Percentiles rank a stretch among this genome's conserved stretches.
Evolutionary conservation across 2,329 filamentous ascomycete genomes (phyloP).

Genomic region (Lecanoromycetidae sp.): DNA sequence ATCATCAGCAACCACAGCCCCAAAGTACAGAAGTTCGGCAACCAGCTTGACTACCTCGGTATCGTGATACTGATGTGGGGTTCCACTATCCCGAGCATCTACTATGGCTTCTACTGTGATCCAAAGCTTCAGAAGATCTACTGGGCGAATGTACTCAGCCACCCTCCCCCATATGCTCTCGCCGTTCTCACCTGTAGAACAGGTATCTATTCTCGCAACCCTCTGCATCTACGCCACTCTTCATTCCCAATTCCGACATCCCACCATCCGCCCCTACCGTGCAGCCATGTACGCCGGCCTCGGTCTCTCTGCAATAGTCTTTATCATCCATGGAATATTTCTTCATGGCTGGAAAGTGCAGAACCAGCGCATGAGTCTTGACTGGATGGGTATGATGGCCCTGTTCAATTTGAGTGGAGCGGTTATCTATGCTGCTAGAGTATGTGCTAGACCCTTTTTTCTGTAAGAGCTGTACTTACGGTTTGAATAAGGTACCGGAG

Average conservation of each 20-base stretch:
- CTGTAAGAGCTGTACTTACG: neutral
- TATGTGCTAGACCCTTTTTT: slow-evolving; percentile 10
- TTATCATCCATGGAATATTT: slow-evolving; percentile 30
- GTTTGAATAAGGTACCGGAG: slow-evolving; percentile 31
- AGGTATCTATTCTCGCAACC: slow-evolving; percentile 18
- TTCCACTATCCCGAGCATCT: slow-evolving; percentile 47
- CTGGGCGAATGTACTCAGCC: slow-evolving; percentile 24
- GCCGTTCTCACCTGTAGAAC: neutral
- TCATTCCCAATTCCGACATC: slow-evolving; percentile 24
- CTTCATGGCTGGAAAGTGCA: slow-evolving; percentile 26
- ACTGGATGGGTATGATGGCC: slow-evolving; percentile 30
- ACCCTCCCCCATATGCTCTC: neutral
- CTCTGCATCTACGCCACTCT: slow-evolving; percentile 23
- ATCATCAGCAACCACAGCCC: slow-evolving; percentile 25
- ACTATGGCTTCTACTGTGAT: slow-evolving; percentile 40
- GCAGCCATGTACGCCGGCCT: slow-evolving; percentile 33
- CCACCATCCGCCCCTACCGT: slow-evolving; percentile 29
- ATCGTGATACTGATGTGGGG: slow-evolving; percentile 52
- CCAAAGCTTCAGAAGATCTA: slow-evolving; percentile 27
- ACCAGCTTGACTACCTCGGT: slow-evolving; percentile 50
- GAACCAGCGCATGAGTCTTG: slow-evolving; percentile 30
- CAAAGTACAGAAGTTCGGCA: slow-evolving; percentile 33
- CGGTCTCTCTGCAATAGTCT: slow-evolving; percentile 31
- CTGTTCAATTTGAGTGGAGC: slow-evolving; percentile 30
- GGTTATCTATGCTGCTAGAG: slow-evolving; percentile 28